Conservation (phyloP, 441 rosid genomes). For the Eruca vesicaria region DNA sequence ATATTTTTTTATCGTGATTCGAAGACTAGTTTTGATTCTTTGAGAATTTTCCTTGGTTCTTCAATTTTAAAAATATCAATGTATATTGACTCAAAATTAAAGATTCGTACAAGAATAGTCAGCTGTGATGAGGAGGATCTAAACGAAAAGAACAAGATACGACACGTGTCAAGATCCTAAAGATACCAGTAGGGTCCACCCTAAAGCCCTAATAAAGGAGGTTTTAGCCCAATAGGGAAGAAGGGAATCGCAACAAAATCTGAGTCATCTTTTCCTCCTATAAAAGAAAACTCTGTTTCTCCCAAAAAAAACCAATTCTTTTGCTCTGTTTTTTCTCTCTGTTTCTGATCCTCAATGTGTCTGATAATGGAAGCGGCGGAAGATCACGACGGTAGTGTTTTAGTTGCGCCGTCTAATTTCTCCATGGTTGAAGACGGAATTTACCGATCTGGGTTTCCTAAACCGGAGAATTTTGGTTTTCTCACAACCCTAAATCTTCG, state of each 20-base stretch:
- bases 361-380: slow-evolving; percentile 30
- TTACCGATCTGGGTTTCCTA: slow-evolving; percentile 75
- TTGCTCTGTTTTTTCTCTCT: slow-evolving; percentile 13
- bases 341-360: slow-evolving; percentile 32
- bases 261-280: slow-evolving; percentile 25
- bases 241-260: slow-evolving; percentile 17
- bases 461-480: slow-evolving; percentile 55
- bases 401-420: slow-evolving; percentile 67
- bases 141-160: not conserved
- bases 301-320: not conserved
- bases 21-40: not conserved
- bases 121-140: slow-evolving; percentile 9
- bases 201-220: not conserved
- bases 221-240: slow-evolving; percentile 4
- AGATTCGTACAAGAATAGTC: not conserved
- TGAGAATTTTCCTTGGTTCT: not conserved
- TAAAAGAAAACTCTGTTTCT: not conserved
- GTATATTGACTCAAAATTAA: not conserved
- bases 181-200: slow-evolving; percentile 15
- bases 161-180: slow-evolving; percentile 28
- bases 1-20: not conserved
- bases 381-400: slow-evolving; percentile 30
- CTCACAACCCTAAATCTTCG: slow-evolving; percentile 71
- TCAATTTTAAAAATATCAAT: not conserved
- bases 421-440: slow-evolving; percentile 85